phyloP scores from a whole-genome alignment of 2,329 filamentous ascomycete genomes.

The Trichoderma gracile region DNA sequence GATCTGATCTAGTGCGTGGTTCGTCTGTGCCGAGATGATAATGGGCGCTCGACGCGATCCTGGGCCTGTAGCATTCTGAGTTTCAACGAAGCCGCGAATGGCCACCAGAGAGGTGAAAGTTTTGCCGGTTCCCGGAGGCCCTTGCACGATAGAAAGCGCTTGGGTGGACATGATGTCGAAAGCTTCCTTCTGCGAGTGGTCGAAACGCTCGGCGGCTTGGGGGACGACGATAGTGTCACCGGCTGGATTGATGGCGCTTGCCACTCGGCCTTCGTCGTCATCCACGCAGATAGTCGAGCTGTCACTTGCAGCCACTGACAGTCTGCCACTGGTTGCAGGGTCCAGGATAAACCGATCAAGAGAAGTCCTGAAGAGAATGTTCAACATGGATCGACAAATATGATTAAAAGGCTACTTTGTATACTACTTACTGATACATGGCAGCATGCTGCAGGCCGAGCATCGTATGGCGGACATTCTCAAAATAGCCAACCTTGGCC shows the following conservation, averaged over 20 bases:
- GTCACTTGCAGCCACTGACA: no score
- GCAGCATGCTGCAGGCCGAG: conserved; percentile 66
- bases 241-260: no score
- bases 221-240: conserved; percentile 12
- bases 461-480: conserved; percentile 72
- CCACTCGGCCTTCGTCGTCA: no score
- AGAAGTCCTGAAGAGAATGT: no score
- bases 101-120: conserved; percentile 78
- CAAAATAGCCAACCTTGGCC: conserved; percentile 71
- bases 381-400: background rate
- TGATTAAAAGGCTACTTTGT: conserved; percentile 29
- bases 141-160: conserved; percentile 75
- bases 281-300: no score
- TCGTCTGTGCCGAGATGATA: conserved; percentile 82
- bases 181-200: conserved; percentile 69
- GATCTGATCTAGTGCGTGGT: conserved; percentile 86
- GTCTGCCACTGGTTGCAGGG: no score
- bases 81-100: conserved; percentile 50
- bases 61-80: conserved; percentile 51
- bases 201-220: conserved; percentile 49
- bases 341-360: background rate
- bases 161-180: conserved; percentile 70
- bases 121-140: conserved; percentile 74
- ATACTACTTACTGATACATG: conserved; percentile 50
- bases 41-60: conserved; percentile 60